A percentile compares a stretch with the other conserved stretches of the same genome.
Conservation (phyloP, 108 stramenopile species). For the Epipyxis sp. region DNA sequence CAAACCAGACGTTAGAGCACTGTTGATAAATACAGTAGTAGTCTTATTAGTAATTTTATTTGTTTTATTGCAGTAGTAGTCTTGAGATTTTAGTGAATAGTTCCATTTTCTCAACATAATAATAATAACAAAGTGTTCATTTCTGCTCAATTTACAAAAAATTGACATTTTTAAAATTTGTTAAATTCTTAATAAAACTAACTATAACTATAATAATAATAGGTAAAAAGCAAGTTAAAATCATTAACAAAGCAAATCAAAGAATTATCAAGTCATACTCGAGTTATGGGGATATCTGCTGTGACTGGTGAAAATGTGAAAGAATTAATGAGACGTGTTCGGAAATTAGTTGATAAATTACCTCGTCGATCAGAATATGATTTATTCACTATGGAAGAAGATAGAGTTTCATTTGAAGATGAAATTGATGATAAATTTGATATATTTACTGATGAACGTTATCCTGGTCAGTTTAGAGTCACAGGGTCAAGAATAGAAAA, state of each 20-base stretch:
- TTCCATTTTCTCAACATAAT: too few species aligned
- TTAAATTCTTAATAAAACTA: too few species aligned
- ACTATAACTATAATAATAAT: too few species aligned
- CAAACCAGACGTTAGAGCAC: too few species aligned
- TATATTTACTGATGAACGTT: constrained; percentile 62
- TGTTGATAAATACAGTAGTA: too few species aligned
- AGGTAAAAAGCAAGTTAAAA: too few species aligned
- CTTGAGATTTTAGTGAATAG: too few species aligned
- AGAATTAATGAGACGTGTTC: constrained; percentile 82
- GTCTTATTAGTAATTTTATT: too few species aligned
- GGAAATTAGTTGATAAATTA: constrained; percentile 77
- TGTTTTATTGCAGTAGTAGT: too few species aligned
- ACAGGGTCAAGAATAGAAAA: constrained; percentile 75
- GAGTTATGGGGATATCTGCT: constrained; percentile 78
- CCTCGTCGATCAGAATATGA: constrained; percentile 70
- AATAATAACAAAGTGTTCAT: too few species aligned
- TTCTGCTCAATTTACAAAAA: too few species aligned
- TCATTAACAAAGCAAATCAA: constrained; percentile 52
- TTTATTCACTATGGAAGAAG: neutral
- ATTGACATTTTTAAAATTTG: too few species aligned
- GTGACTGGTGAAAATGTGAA: constrained; percentile 73
- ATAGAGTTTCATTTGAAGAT: constrained; percentile 63
- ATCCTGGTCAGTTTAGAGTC: constrained; percentile 82
- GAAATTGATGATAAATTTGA: neutral
- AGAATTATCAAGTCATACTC: constrained; percentile 69